A percentile compares a stretch with the other conserved stretches of the same genome.
These are phyloP conservation scores for Zymoseptoria brevis DNA, from an alignment of 2,329 filamentous ascomycete species.

Conservation along the genomic window DNA sequence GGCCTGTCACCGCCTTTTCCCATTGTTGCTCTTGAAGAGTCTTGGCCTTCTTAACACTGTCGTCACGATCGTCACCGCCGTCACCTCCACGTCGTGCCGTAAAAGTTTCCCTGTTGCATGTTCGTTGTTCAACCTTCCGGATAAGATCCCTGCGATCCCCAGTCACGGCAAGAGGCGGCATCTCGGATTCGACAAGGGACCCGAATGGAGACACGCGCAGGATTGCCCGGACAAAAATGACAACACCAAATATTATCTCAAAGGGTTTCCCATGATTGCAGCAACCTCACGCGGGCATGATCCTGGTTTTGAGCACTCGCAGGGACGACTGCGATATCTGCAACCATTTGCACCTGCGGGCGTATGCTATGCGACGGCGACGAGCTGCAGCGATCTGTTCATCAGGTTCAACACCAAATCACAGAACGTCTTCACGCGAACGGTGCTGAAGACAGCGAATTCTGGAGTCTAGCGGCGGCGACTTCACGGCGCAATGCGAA, in stretches of 20 bases:
- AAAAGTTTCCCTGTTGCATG: neutral
- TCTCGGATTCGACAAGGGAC: neutral
- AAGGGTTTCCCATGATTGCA: neutral
- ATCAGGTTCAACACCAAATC: too few relatives aligned
- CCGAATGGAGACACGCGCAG: too few relatives aligned
- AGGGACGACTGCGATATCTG: neutral
- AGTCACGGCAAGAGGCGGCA: neutral
- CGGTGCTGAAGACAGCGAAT: neutral
- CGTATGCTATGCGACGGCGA: neutral
- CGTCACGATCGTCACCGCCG: neutral
- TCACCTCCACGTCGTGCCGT: neutral
- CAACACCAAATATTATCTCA: too few relatives aligned
- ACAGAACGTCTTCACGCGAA: neutral
- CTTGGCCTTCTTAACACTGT: neutral
- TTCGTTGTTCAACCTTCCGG: neutral
- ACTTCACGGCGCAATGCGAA: neutral
- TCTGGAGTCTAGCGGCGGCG: neutral
- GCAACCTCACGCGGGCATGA: neutral
- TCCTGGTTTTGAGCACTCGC: neutral
- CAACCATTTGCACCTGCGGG: neutral
- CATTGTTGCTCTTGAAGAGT: neutral
- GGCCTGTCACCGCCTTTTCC: neutral
- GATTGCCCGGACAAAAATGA: too few relatives aligned
- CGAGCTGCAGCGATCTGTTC: neutral
- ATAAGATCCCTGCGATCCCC: neutral